These are phyloP conservation scores for Neolentinus lepideus DNA, from an alignment of 1,284 basidiomycete genomes.

Conservation along the genomic window DNA sequence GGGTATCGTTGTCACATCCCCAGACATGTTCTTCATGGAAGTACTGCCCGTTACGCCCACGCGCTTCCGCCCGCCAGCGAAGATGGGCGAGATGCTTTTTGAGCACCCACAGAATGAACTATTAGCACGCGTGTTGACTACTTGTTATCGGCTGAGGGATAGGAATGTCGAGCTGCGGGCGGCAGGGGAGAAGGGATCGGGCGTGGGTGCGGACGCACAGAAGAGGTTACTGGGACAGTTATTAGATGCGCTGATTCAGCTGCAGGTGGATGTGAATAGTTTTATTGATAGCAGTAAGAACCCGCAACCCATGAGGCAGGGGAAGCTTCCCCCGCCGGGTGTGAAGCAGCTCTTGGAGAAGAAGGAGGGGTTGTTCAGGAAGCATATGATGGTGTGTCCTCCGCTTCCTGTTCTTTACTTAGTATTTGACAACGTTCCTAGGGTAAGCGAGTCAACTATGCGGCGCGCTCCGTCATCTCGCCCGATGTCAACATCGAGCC, in stretches of 20 bases:
- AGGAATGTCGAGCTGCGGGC: slow-evolving; percentile 63
- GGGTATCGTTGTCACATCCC: slow-evolving; percentile 62
- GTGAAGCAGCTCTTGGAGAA: slow-evolving; percentile 98
- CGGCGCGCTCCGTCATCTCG: slow-evolving; percentile 98
- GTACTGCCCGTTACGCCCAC: slow-evolving; percentile 91
- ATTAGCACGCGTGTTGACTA: slow-evolving; percentile 79
- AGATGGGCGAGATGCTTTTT: slow-evolving; percentile 89
- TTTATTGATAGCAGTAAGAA: slow-evolving; percentile 99
- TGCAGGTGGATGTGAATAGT: slow-evolving; percentile 94
- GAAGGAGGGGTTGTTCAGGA: slow-evolving; percentile 98
- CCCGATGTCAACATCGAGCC: slow-evolving; percentile 99
- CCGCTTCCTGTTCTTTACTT: too few species aligned
- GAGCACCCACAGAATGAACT: slow-evolving; percentile 97
- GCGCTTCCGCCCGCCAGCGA: slow-evolving; percentile 91
- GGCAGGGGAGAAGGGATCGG: slow-evolving; percentile 52
- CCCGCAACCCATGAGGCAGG: slow-evolving; percentile 77
- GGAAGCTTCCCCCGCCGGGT: slow-evolving; percentile 89
- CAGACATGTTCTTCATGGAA: slow-evolving; percentile 98
- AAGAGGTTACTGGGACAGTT: slow-evolving; percentile 63
- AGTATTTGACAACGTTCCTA: too few species aligned
- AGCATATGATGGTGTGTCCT: slow-evolving; percentile 92
- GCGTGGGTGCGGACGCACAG: slow-evolving; percentile 48
- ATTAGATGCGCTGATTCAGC: slow-evolving; percentile 79
- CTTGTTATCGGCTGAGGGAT: slow-evolving; percentile 78
- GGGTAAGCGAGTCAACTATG: slow-evolving; percentile 99